A percentile compares a stretch with the other conserved stretches of the same genome.
phyloP scores from a whole-genome alignment of 2,329 filamentous ascomycete genomes.

The Diplodia intermedia region DNA sequence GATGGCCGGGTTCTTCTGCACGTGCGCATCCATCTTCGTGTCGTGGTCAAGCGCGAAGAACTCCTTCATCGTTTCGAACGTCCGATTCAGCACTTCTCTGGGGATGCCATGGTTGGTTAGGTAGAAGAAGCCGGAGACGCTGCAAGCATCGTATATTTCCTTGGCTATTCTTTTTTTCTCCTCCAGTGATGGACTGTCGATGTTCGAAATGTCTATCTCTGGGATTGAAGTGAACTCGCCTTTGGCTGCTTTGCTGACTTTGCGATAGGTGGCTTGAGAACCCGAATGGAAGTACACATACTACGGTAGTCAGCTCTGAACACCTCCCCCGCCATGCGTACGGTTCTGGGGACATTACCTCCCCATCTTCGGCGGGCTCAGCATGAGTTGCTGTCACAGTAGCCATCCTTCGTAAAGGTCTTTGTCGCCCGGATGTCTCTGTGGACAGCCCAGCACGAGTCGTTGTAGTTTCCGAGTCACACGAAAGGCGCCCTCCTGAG shows the following conservation, averaged over 20 bases:
- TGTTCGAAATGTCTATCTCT: slow-evolving; percentile 24
- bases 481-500: not conserved
- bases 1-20: slow-evolving; percentile 25
- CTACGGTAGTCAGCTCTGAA: not conserved
- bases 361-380: slow-evolving; percentile 12
- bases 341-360: not conserved
- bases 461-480: not conserved
- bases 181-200: slow-evolving; percentile 14
- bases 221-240: slow-evolving; percentile 22
- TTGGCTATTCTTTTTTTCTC: slow-evolving; percentile 16
- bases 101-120: slow-evolving; percentile 25
- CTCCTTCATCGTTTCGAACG: slow-evolving; percentile 11
- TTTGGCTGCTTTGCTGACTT: slow-evolving; percentile 24
- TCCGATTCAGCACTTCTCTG: slow-evolving; percentile 9
- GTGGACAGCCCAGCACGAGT: not conserved
- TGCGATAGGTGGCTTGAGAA: slow-evolving; percentile 21
- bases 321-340: no score
- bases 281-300: slow-evolving; percentile 30
- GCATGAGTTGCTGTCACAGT: slow-evolving; percentile 14
- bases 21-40: slow-evolving; percentile 16
- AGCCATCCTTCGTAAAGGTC: not conserved
- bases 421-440: not conserved
- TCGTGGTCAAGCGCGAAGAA: slow-evolving; percentile 20
- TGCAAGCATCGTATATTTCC: slow-evolving; percentile 17
- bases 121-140: slow-evolving; percentile 24